These are phyloP conservation scores for Gastrodia elata DNA, from an alignment of 106 monocot genomes.

Conservation along the genomic window DNA sequence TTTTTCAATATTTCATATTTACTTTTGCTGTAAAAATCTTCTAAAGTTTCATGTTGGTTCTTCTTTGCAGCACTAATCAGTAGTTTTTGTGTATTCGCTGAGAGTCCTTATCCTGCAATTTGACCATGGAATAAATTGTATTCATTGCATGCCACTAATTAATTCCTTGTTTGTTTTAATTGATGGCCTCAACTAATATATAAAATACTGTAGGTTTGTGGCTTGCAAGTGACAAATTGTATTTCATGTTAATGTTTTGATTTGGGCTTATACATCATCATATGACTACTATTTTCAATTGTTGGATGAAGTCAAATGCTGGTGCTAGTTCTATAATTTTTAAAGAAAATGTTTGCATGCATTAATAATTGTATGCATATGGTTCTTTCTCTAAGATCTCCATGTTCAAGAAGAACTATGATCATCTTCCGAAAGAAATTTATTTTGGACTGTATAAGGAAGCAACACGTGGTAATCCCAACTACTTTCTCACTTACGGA, in stretches of 20 bases:
- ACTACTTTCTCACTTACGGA: slow-evolving; percentile 89
- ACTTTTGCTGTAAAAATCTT: not conserved
- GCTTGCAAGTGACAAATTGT: not conserved
- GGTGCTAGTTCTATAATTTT: not conserved
- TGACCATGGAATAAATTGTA: too few relatives aligned
- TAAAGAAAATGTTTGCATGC: not conserved
- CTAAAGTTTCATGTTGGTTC: not conserved
- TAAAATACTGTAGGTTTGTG: not conserved
- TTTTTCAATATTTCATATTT: not conserved
- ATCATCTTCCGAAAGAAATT: slow-evolving; percentile 86
- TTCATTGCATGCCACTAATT: not conserved
- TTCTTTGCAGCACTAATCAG: not conserved
- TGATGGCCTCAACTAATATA: not conserved
- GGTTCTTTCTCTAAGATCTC: slow-evolving; percentile 42
- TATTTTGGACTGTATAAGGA: slow-evolving; percentile 91
- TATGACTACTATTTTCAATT: not conserved
- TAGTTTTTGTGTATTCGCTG: not conserved
- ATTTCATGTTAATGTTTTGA: not conserved
- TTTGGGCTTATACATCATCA: not conserved
- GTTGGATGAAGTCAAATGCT: not conserved
- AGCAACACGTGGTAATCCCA: slow-evolving; percentile 91
- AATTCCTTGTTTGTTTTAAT: not conserved
- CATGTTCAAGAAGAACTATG: slow-evolving; percentile 92
- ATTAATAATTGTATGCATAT: not conserved
- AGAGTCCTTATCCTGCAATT: not conserved